These are phyloP conservation scores for Quercus glauca DNA, from an alignment of 306 rosid species.

Conservation along the genomic window DNA sequence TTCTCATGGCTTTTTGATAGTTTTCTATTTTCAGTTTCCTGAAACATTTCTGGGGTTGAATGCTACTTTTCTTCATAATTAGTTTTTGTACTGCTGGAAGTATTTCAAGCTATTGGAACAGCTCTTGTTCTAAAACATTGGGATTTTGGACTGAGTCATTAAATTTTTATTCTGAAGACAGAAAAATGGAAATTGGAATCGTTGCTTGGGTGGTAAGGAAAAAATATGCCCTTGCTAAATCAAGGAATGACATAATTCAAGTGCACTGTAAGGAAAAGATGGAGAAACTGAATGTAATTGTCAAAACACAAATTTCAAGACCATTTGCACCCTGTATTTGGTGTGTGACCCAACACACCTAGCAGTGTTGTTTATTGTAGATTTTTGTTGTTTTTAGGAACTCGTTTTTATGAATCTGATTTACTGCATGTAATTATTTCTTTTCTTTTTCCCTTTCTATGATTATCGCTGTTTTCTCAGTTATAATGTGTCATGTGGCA, in stretches of 20 bases:
- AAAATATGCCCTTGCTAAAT: background rate
- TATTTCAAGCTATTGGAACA: background rate
- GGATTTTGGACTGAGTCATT: background rate
- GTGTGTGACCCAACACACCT: background rate
- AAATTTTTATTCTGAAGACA: background rate
- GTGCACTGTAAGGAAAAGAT: background rate
- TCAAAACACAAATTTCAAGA: background rate
- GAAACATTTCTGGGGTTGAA: background rate
- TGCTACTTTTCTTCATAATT: background rate
- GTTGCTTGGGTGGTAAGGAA: background rate
- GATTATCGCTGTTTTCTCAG: slow-evolving; percentile 14
- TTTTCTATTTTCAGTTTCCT: background rate
- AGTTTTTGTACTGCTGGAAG: background rate
- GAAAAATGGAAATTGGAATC: background rate
- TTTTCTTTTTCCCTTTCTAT: background rate
- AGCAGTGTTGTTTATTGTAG: no score
- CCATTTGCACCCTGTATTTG: background rate
- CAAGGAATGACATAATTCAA: background rate
- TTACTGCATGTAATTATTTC: background rate
- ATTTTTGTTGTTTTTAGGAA: background rate
- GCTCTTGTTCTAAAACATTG: background rate
- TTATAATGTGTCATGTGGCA: slow-evolving; percentile 29
- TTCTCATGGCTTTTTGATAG: background rate
- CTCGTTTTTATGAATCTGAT: background rate
- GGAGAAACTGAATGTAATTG: background rate